Percentiles rank a stretch among this genome's conserved stretches.
Conservation (phyloP, 2,329 filamentous ascomycete genomes). For the Alternaria conjuncta region DNA sequence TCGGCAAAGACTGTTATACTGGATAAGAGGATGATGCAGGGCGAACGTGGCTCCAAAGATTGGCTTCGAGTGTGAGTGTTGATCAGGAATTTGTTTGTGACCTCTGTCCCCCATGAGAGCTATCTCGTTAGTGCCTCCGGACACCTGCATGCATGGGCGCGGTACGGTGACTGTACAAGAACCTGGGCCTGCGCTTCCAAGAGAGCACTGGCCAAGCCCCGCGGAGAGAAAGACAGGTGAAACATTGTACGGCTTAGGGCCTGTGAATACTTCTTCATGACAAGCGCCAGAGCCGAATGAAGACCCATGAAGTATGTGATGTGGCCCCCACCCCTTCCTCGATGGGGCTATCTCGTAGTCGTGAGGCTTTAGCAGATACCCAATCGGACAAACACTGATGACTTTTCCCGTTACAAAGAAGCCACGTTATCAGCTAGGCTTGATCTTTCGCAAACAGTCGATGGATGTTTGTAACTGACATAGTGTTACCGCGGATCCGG, state of each 20-base stretch:
- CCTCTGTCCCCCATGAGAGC: neutral
- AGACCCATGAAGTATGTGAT: neutral
- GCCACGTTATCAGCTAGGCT: neutral
- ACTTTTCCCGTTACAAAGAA: neutral
- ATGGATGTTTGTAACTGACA: constrained; percentile 18
- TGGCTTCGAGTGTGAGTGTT: neutral
- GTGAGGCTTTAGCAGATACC: neutral
- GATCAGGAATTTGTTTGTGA: constrained; percentile 9
- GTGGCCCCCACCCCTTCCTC: neutral
- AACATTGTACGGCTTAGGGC: constrained; percentile 17
- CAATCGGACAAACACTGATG: constrained; percentile 4
- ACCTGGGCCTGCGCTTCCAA: constrained; percentile 7
- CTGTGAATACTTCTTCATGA: constrained; percentile 5
- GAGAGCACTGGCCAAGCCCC: constrained; percentile 4
- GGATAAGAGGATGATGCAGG: neutral
- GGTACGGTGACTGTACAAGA: constrained; percentile 8
- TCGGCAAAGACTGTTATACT: neutral
- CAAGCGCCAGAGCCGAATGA: constrained; percentile 7
- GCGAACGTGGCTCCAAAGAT: constrained; percentile 15
- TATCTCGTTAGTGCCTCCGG: constrained; percentile 2
- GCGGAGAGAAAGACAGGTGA: constrained; percentile 12
- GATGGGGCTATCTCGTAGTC: neutral
- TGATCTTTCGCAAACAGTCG: neutral
- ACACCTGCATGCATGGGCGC: constrained; percentile 9
- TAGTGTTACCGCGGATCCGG: constrained; percentile 26